These are phyloP conservation scores for Nothomitra cinnamomea DNA, from an alignment of 2,329 filamentous ascomycete genomes.

Conservation along the genomic window DNA sequence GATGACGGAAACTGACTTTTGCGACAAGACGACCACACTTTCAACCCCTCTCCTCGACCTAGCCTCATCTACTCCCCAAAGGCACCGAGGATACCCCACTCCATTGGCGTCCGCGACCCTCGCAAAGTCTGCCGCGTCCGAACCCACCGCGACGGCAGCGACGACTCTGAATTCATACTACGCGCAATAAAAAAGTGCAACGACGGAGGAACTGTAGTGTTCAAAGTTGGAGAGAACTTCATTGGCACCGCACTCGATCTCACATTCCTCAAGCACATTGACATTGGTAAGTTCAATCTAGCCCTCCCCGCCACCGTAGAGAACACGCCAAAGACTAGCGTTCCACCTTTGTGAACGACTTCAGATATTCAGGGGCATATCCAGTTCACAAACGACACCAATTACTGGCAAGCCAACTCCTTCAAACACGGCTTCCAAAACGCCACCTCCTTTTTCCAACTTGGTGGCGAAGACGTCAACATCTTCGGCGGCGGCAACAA, in stretches of 20 bases:
- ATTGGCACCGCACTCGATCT: constrained; percentile 48
- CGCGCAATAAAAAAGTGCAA: constrained; percentile 42
- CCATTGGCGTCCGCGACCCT: no score
- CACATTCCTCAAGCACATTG: constrained; percentile 45
- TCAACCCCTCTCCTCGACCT: no score
- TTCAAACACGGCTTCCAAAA: constrained; percentile 52
- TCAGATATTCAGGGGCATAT: constrained; percentile 41
- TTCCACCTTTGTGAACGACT: no score
- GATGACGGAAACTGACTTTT: no score
- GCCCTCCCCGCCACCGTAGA: not conserved
- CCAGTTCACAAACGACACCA: constrained; percentile 46
- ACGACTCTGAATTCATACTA: constrained; percentile 36
- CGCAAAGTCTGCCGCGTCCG: not conserved
- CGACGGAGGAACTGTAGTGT: constrained; percentile 43
- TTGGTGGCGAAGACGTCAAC: constrained; percentile 48
- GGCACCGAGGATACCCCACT: no score
- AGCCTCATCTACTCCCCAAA: no score
- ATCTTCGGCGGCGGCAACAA: constrained; percentile 47
- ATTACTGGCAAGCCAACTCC: constrained; percentile 48
- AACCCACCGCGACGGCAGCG: constrained; percentile 11
- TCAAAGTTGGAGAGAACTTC: constrained; percentile 35
- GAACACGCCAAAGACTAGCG: no score
- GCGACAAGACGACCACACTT: no score
- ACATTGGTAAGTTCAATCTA: constrained; percentile 31
- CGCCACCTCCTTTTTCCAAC: constrained; percentile 47